phyloP scores from a whole-genome alignment of 2,329 filamentous ascomycete species.

The Neurospora sp. region DNA sequence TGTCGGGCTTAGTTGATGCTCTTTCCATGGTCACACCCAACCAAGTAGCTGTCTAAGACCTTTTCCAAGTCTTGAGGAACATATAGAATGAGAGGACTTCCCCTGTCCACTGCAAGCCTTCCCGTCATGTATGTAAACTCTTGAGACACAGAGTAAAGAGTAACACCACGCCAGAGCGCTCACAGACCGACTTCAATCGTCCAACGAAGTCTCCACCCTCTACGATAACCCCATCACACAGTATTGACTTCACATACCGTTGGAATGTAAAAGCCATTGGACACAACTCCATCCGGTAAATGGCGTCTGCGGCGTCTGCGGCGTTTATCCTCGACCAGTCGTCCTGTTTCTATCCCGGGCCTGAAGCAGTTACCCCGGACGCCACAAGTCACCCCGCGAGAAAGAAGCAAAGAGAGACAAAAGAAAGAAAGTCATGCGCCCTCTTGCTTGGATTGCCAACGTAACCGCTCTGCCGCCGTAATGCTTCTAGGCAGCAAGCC shows the following conservation, averaged over 20 bases:
- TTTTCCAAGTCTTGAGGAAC: no score
- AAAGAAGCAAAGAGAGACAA: background rate
- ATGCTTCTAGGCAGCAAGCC: background rate
- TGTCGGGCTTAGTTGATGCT: slow-evolving; percentile 17
- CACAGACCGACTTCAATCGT: no score
- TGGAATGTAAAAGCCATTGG: background rate
- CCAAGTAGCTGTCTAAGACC: no score
- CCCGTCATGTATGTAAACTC: background rate
- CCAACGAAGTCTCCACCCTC: background rate
- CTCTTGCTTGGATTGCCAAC: background rate
- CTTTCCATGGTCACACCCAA: background rate
- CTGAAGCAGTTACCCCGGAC: background rate
- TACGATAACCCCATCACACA: background rate
- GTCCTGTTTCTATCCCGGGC: background rate
- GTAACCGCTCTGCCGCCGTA: background rate
- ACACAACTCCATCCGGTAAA: background rate
- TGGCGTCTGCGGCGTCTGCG: background rate
- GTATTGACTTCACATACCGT: background rate
- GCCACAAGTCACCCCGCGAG: background rate
- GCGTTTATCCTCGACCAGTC: background rate
- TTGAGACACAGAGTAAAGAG: no score
- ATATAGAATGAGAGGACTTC: no score
- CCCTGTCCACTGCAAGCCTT: no score
- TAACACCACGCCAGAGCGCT: no score
- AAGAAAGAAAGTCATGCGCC: background rate